These are phyloP conservation scores for Fraxinus dipetala DNA, from an alignment of 305 asterid genomes.

Conservation along the genomic window DNA sequence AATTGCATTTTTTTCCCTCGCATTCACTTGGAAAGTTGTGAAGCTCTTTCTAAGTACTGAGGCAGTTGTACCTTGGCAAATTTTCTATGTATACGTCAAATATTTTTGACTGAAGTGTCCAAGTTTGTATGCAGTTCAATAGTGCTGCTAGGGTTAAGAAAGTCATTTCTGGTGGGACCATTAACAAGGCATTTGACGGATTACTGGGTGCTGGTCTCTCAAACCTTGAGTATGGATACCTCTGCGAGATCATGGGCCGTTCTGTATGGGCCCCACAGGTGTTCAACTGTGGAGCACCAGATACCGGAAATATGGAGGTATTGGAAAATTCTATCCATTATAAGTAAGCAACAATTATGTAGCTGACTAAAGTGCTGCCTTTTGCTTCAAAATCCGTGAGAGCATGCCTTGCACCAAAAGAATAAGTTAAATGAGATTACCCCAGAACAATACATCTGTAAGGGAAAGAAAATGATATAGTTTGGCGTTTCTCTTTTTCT, in stretches of 20 bases:
- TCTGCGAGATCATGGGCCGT: slow-evolving; percentile 91
- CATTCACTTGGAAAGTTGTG: neutral
- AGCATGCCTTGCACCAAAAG: neutral
- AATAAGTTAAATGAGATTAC: neutral
- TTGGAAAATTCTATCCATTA: slow-evolving; percentile 17
- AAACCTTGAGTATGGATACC: slow-evolving; percentile 88
- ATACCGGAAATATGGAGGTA: slow-evolving; percentile 99
- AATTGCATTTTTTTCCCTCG: neutral
- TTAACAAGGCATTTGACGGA: slow-evolving; percentile 41
- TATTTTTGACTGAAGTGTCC: neutral
- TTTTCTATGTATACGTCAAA: neutral
- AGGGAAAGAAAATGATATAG: neutral
- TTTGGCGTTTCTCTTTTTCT: neutral
- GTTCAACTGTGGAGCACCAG: slow-evolving; percentile 96
- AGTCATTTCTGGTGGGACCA: slow-evolving; percentile 39
- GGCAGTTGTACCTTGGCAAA: neutral
- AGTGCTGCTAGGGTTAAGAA: neutral
- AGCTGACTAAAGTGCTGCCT: neutral
- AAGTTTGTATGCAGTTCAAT: neutral
- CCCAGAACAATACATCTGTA: neutral
- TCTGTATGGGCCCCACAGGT: slow-evolving; percentile 94
- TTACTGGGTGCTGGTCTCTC: slow-evolving; percentile 84
- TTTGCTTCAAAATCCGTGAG: neutral
- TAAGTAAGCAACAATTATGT: neutral
- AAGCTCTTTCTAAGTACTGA: neutral